Percentiles rank a stretch among this genome's conserved stretches.
These are phyloP conservation scores for Marchantia polymorpha DNA, from an alignment of 225 moss, liverwort and hornwort species.

Conservation along the genomic window DNA sequence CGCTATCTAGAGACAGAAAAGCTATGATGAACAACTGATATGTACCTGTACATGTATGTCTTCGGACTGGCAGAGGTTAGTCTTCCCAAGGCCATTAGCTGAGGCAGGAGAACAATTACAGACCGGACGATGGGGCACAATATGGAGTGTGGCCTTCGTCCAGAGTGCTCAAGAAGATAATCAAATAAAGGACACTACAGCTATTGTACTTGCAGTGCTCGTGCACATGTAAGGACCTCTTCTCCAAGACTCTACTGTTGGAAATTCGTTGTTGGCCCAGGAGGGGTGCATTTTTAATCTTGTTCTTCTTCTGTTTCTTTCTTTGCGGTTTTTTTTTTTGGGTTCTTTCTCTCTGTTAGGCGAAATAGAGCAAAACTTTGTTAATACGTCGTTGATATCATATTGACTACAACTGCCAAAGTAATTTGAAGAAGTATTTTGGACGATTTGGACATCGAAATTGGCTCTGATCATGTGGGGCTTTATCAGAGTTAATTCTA, in stretches of 20 bases:
- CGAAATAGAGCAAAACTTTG: too few species aligned
- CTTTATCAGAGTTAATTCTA: too few species aligned
- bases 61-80: conserved; percentile 45
- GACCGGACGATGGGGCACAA: conserved; percentile 68
- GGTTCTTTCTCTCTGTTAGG: too few species aligned
- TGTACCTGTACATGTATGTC: background rate
- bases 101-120: conserved; percentile 53
- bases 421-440: too few species aligned
- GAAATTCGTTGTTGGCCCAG: background rate
- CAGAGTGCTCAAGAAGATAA: conserved; percentile 53
- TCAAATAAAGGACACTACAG: conserved; percentile 38
- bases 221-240: conserved; percentile 53
- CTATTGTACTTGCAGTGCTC: conserved; percentile 65
- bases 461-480: too few species aligned
- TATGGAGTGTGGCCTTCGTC: conserved; percentile 98
- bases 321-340: too few species aligned
- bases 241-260: background rate
- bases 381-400: background rate
- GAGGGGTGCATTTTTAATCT: too few species aligned
- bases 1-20: too few species aligned
- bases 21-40: background rate
- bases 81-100: conserved; percentile 54
- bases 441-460: too few species aligned
- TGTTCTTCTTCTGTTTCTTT: too few species aligned
- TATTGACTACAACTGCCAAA: too few species aligned